Evolutionary conservation across 306 rosid genomes (phyloP).

Genomic region (Lagenaria siceraria): DNA sequence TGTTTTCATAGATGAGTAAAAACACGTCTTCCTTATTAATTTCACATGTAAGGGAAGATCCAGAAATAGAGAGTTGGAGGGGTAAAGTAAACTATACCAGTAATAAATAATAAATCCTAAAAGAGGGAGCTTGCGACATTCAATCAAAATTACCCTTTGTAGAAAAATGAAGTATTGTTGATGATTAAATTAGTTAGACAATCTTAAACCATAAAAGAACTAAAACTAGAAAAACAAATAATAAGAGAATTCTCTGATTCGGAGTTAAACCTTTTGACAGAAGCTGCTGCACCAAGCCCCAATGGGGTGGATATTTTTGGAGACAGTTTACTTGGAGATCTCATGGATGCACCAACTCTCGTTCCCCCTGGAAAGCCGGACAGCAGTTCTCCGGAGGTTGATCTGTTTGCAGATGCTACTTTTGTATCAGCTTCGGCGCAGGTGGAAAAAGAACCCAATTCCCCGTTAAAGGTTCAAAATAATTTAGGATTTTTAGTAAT

Average conservation of each 20-base stretch:
- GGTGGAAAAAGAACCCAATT: constrained; percentile 39
- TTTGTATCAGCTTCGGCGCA: constrained; percentile 69
- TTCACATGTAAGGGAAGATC: neutral
- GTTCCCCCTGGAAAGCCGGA: constrained; percentile 45
- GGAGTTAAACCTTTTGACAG: constrained; percentile 35
- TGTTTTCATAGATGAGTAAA: neutral
- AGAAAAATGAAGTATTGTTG: neutral
- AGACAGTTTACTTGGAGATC: constrained; percentile 67
- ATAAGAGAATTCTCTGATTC: neutral
- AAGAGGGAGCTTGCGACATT: neutral
- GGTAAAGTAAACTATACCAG: no score
- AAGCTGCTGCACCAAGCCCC: constrained; percentile 52
- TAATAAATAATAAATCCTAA: no score
- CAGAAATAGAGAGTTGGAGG: neutral
- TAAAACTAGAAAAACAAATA: neutral
- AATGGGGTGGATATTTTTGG: constrained; percentile 75
- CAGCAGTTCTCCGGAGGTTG: constrained; percentile 46
- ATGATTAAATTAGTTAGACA: neutral
- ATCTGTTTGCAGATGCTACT: constrained; percentile 88
- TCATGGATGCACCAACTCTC: constrained; percentile 75
- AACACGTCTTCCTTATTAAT: neutral
- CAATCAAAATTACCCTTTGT: neutral
- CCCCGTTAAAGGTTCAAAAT: constrained; percentile 48
- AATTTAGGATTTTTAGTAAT: neutral
- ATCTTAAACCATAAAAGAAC: neutral